Conservation (phyloP, 352 stramenopile genomes). For the Halophytophthora polymorphica region DNA sequence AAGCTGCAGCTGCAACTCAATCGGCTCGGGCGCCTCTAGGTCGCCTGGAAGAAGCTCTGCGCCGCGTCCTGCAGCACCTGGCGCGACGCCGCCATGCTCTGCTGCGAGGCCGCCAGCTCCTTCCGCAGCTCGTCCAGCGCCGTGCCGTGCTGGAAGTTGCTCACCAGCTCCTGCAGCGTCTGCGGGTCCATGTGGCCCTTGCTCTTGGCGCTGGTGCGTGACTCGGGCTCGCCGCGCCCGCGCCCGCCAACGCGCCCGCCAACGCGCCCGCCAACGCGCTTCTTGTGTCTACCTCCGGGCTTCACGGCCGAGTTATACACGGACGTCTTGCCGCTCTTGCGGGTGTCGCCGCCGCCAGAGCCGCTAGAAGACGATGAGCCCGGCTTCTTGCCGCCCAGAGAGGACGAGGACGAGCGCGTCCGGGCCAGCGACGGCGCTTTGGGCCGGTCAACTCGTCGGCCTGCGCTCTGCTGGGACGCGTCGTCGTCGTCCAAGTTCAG, state of each 20-base stretch:
- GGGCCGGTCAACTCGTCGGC: slow-evolving; percentile 16
- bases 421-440: slow-evolving; percentile 18
- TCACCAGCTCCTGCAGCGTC: slow-evolving; percentile 61
- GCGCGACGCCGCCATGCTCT: slow-evolving; percentile 61
- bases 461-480: slow-evolving; percentile 25
- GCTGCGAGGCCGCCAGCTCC: slow-evolving; percentile 64
- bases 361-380: background rate
- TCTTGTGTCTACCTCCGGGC: slow-evolving; percentile 29
- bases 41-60: slow-evolving; percentile 63
- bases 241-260: slow-evolving; percentile 14
- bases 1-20: slow-evolving; percentile 2
- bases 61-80: slow-evolving; percentile 66
- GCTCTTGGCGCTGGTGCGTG: slow-evolving; percentile 9
- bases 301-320: slow-evolving; percentile 40
- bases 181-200: slow-evolving; percentile 55
- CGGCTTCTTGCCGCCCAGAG: slow-evolving; percentile 9
- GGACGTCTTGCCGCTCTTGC: slow-evolving; percentile 30
- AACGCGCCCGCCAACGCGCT: slow-evolving; percentile 10
- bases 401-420: slow-evolving; percentile 25
- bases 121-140: slow-evolving; percentile 55
- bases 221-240: slow-evolving; percentile 5
- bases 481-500: slow-evolving; percentile 42
- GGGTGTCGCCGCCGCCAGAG: slow-evolving; percentile 5
- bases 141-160: slow-evolving; percentile 70
- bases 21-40: too few relatives aligned